Evolutionary conservation across 208 protist species (phyloP).

Genomic region (Trypanosoma boissoni): DNA sequence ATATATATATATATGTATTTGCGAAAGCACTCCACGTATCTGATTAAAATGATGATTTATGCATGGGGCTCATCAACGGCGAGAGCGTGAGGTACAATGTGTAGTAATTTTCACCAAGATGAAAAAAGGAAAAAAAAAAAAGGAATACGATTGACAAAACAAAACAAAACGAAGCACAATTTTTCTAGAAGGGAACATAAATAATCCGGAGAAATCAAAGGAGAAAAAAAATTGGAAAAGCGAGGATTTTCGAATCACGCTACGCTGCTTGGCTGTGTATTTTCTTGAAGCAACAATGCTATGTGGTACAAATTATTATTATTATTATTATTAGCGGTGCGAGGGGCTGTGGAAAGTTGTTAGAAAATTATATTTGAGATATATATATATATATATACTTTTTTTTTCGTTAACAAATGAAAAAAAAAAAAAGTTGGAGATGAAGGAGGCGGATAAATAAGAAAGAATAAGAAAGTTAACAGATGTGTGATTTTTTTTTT

Average conservation of each 20-base stretch:
- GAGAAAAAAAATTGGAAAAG: no score
- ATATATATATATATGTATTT: not conserved
- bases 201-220: no score
- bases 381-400: not conserved
- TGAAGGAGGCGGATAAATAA: not conserved
- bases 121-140: conserved; percentile 8
- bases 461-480: not conserved
- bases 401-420: not conserved
- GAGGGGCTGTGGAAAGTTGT: no score
- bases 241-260: no score
- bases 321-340: no score
- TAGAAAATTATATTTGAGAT: no score
- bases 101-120: not conserved
- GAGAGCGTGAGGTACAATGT: not conserved
- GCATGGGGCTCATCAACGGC: not conserved
- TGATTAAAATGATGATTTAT: no score
- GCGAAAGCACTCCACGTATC: no score
- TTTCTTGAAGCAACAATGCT: no score
- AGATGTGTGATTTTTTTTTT: no score
- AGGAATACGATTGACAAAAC: not conserved
- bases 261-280: no score
- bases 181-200: not conserved
- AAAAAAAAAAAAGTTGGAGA: not conserved
- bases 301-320: no score
- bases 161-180: not conserved